Evolutionary conservation across 768 basidiomycete genomes (phyloP), one percentile per base, ranked within the genome.

Genomic region (Leccinum ochraceum): DNA sequence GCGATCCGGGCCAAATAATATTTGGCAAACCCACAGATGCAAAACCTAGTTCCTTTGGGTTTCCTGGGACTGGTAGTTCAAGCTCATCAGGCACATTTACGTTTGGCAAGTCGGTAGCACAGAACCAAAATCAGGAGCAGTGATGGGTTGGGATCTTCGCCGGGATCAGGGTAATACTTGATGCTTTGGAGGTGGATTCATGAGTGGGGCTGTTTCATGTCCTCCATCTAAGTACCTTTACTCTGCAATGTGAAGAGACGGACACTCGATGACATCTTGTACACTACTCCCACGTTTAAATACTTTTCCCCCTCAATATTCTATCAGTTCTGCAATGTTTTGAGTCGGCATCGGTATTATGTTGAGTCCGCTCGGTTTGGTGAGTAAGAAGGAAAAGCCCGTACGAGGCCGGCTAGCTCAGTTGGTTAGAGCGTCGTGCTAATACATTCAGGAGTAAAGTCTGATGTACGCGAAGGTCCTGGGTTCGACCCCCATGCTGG

Each of bases 351-450:
- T 32, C 30, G 30, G 30, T 3, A 32, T 36, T 17, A 42, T n/a
- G n/a, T 11, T 3, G 5, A 44, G 10, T 44, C 22, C 16, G 1
- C 14, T 49, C 24, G 14, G 3, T 2, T 49, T 26, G 22, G 16
- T 26, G 20, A 46, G 11, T 20, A 3, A 11, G 44, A 28, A 28
- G 9, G 17, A 17, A 26, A 52, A 36, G 13, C 34, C 34, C 34
- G 34, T 36, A 20, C 9, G 7, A 8, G 87, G 88, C 88, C 87
- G 88, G 84, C 86, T 90, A 89, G 89, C 89, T 91, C 89, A 91
- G 89, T 79, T 90, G 89, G 89, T 90, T 90, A 90, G 89, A 90
- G 89, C 88, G 88, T 89, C 84, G 88, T 88, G 85, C 88, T 90
- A 89, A 69, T 74, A 73, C 64, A 53, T 16, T 17, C n/a, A 26